Percentiles rank a stretch among this genome's conserved stretches.
Conservation (phyloP, 352 stramenopile species). For the Lagenidium sp. region DNA sequence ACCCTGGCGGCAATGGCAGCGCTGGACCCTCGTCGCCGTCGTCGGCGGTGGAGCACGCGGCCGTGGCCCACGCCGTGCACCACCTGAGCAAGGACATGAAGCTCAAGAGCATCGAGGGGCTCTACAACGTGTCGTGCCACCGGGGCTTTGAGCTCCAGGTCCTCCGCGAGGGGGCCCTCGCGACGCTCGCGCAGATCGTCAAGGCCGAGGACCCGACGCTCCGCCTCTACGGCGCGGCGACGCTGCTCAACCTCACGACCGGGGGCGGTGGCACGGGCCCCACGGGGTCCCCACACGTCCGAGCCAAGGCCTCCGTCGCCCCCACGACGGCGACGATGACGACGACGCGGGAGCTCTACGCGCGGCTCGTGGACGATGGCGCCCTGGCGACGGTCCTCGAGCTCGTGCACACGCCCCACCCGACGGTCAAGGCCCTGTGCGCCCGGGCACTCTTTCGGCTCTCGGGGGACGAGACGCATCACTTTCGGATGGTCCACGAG, state of each 20-base stretch:
- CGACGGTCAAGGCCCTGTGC: constrained; percentile 59
- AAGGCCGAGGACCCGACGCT: constrained; percentile 65
- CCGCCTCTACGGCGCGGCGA: constrained; percentile 53
- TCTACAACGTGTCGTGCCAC: constrained; percentile 77
- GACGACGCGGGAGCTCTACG: constrained; percentile 38
- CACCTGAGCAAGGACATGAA: constrained; percentile 68
- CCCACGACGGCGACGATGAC: constrained; percentile 7
- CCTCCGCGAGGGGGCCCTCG: constrained; percentile 50
- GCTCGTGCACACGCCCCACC: constrained; percentile 49
- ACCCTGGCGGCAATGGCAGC: not conserved
- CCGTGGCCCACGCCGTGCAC: constrained; percentile 1
- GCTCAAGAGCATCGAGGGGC: constrained; percentile 59
- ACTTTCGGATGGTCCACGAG: constrained; percentile 77
- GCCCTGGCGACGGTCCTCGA: constrained; percentile 49
- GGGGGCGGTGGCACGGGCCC: not conserved
- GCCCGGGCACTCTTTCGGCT: constrained; percentile 62
- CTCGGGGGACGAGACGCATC: constrained; percentile 58
- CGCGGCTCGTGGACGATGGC: constrained; percentile 68
- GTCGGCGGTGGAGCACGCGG: too few species aligned
- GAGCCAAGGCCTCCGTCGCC: not conserved
- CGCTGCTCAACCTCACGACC: constrained; percentile 68
- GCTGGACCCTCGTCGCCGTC: not conserved
- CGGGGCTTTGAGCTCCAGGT: constrained; percentile 68
- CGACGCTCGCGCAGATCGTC: constrained; percentile 44
- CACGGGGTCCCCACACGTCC: not conserved